Evolutionary conservation across 495 filamentous ascomycete species (phyloP), one percentile per base, ranked within the genome.

Genomic region (Trichoderma erinaceum): DNA sequence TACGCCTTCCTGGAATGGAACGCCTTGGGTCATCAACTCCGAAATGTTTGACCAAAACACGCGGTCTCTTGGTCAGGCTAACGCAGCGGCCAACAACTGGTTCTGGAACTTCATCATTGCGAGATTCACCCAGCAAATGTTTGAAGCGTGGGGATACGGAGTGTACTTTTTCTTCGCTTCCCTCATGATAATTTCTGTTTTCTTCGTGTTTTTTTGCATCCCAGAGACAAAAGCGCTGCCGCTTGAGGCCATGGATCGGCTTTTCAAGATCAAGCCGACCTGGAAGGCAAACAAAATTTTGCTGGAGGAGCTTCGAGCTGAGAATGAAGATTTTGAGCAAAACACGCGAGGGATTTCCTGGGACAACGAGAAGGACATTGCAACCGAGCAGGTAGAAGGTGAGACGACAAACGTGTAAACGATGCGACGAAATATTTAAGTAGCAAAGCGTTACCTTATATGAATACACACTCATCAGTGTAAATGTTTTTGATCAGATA

Each of bases 151-250:
- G 84, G 81, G 80, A 41, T 90, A 89, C 71, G 90, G 88, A 25
- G 89, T 91, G 4, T 92, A 90, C 78, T 90, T 91, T 76, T 91
- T 92, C 81, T 92, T 92, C 70, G 88, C 88, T 2, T 84, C 83
- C 3, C 77, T 91, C 70, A 90, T 91, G 87, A 79, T 90, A 15
- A 70, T 85, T 15, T 88, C 87, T 29, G 83, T 89, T 61, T 66
- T 86, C 70, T 92, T 90, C 71, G 85, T 90, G 41, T 84, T 74
- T 66, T 82, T 84, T 70, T 74, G 76, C 13, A 44, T 84, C 5
- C 83, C 83, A 2, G 83, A 85, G 78, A 85, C 83, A 4, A 85
- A 84, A 68, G 77, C 78, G 18, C 72, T 84, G 18, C 78, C 80
- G 4, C 75, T 85, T n/a, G 83, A 85, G 70, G 75, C 77, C n/a